phyloP scores from a whole-genome alignment of 352 stramenopile genomes.

The Phytophthora fragariaefolia region DNA sequence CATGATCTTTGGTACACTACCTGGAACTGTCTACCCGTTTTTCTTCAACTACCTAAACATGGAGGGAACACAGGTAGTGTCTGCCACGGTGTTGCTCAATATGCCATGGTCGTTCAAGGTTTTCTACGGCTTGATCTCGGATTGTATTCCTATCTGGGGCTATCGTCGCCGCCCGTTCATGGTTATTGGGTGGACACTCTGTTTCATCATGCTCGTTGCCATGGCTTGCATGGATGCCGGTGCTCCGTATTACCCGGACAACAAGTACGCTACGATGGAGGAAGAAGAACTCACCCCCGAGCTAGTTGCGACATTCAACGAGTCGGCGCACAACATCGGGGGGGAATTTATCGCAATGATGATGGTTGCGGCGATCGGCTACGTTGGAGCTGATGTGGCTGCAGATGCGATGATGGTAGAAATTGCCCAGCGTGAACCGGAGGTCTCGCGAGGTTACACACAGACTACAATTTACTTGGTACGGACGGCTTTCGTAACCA shows the following conservation, averaged over 20 bases:
- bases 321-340: constrained; percentile 28
- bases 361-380: constrained; percentile 52
- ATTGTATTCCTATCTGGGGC: constrained; percentile 55
- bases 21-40: constrained; percentile 53
- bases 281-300: constrained; percentile 21
- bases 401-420: constrained; percentile 54
- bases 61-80: constrained; percentile 47
- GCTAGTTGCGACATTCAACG: constrained; percentile 43
- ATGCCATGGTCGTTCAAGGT: constrained; percentile 65
- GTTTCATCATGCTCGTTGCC: constrained; percentile 43
- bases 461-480: constrained; percentile 44
- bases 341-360: constrained; percentile 54
- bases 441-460: constrained; percentile 31
- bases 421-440: constrained; percentile 40
- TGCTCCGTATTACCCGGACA: constrained; percentile 52
- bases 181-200: constrained; percentile 55
- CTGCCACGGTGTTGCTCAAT: constrained; percentile 41
- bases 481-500: constrained; percentile 45
- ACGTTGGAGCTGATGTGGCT: constrained; percentile 47
- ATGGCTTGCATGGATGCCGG: constrained; percentile 46
- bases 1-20: constrained; percentile 48
- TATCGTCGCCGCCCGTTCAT: constrained; percentile 63
- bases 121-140: constrained; percentile 56
- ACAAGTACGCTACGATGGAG: constrained; percentile 34
- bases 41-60: constrained; percentile 57